phyloP scores from a whole-genome alignment of 139 green algal species.

The Coelastrella sp. region DNA sequence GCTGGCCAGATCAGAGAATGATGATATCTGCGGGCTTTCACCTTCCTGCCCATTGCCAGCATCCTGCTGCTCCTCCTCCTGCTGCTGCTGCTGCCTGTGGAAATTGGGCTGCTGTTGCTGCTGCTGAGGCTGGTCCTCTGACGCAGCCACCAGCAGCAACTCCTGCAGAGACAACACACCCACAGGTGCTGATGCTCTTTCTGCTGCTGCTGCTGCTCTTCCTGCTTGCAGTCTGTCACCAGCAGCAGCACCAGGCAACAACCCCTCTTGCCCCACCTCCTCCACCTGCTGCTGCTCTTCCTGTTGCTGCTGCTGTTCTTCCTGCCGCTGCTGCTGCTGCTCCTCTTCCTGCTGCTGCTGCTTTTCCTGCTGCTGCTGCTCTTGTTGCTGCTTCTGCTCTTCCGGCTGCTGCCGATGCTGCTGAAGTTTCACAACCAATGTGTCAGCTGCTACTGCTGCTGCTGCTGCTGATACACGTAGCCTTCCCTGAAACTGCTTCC shows the following conservation, averaged over 20 bases:
- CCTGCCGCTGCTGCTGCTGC: neutral
- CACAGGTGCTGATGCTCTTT: neutral
- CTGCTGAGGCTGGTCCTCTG: neutral
- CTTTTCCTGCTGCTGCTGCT: neutral
- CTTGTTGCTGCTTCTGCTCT: neutral
- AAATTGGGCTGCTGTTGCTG: slow-evolving; percentile 9
- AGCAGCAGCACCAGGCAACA: neutral
- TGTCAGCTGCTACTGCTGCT: neutral
- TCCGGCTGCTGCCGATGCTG: neutral
- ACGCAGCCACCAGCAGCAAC: slow-evolving; percentile 11
- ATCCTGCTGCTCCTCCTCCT: neutral
- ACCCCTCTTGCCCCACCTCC: no score
- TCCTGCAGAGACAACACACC: slow-evolving; percentile 8
- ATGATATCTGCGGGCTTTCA: neutral
- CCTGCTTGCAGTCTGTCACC: neutral
- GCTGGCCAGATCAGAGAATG: neutral
- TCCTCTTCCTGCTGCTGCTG: neutral
- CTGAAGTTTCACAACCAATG: neutral
- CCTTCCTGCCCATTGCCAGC: neutral
- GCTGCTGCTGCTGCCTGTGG: neutral
- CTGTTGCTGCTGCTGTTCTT: no score
- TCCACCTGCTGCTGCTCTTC: no score
- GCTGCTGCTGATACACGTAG: neutral
- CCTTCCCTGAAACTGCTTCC: neutral
- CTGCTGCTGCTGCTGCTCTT: slow-evolving; percentile 25